A percentile compares a stretch with the other conserved stretches of the same genome.
These are phyloP conservation scores for Astrothelium subdiscretum DNA, from an alignment of 495 filamentous ascomycete species.

Conservation along the genomic window DNA sequence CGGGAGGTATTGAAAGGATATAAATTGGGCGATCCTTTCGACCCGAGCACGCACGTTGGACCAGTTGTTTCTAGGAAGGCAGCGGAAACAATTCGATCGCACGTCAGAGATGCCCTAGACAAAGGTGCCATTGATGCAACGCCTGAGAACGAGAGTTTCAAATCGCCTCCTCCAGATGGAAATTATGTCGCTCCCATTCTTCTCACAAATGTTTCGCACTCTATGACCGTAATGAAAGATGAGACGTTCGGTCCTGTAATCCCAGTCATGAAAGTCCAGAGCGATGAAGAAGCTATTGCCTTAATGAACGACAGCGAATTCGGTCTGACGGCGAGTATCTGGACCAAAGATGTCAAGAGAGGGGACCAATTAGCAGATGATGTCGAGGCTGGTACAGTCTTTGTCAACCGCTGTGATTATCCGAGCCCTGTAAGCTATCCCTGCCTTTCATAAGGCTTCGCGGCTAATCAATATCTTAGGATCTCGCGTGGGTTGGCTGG, in stretches of 20 bases:
- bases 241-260: conserved; percentile 96
- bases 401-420: conserved; percentile 90
- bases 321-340: conserved; percentile 92
- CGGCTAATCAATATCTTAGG: conserved; percentile 27
- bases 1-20: conserved; percentile 79
- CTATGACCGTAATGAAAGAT: conserved; percentile 84
- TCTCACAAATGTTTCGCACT: conserved; percentile 67
- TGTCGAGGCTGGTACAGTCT: conserved; percentile 91
- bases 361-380: conserved; percentile 69
- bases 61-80: conserved; percentile 76
- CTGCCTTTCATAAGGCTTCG: background rate
- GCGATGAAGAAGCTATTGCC: conserved; percentile 67
- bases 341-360: conserved; percentile 76
- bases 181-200: conserved; percentile 82
- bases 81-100: conserved; percentile 60
- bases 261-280: conserved; percentile 81
- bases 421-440: conserved; percentile 47
- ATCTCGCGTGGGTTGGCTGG: conserved; percentile 97
- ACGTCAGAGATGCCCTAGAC: conserved; percentile 72
- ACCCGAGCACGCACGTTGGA: conserved; percentile 68
- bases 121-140: conserved; percentile 80
- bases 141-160: conserved; percentile 67
- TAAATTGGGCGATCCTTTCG: conserved; percentile 75
- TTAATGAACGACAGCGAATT: conserved; percentile 95
- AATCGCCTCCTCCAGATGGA: conserved; percentile 52